phyloP scores from a whole-genome alignment of 2,329 filamentous ascomycete species.

The Chalaropsis thielavioides region DNA sequence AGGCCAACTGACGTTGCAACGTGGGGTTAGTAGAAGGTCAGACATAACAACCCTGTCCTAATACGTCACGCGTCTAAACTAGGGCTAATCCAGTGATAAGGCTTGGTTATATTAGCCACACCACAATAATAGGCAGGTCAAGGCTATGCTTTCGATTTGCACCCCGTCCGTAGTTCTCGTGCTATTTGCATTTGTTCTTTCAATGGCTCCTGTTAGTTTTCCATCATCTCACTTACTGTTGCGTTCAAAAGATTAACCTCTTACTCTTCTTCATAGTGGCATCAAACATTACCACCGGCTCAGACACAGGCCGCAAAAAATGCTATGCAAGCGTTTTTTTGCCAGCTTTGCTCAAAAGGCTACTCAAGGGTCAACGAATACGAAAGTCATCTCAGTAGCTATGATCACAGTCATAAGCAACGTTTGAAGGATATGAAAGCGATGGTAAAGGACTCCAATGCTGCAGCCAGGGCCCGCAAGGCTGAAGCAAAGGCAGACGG shows the following conservation, averaged over 20 bases:
- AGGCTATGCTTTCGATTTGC: background rate
- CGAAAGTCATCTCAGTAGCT: conserved; percentile 83
- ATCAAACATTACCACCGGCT: conserved; percentile 43
- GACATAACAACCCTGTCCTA: background rate
- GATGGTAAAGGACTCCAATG: conserved; percentile 58
- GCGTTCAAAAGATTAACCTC: background rate
- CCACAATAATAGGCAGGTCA: background rate
- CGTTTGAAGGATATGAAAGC: conserved; percentile 78
- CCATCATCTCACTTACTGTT: background rate
- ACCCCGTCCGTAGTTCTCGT: background rate
- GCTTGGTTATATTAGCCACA: background rate
- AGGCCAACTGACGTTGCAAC: too few relatives aligned
- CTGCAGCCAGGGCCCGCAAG: conserved; percentile 49
- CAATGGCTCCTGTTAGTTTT: conserved; percentile 11
- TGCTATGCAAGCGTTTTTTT: conserved; percentile 69
- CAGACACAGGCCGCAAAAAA: conserved; percentile 54
- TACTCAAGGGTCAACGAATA: conserved; percentile 94
- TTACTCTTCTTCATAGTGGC: conserved; percentile 29
- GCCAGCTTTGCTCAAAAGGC: conserved; percentile 78
- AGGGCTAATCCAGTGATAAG: background rate
- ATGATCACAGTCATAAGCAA: conserved; percentile 92
- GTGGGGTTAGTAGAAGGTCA: background rate
- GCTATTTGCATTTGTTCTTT: background rate
- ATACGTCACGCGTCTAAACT: conserved; percentile 5
- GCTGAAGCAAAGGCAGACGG: conserved; percentile 57